Conservation (phyloP, 345 rosid species). For the Pistacia atlantica region DNA sequence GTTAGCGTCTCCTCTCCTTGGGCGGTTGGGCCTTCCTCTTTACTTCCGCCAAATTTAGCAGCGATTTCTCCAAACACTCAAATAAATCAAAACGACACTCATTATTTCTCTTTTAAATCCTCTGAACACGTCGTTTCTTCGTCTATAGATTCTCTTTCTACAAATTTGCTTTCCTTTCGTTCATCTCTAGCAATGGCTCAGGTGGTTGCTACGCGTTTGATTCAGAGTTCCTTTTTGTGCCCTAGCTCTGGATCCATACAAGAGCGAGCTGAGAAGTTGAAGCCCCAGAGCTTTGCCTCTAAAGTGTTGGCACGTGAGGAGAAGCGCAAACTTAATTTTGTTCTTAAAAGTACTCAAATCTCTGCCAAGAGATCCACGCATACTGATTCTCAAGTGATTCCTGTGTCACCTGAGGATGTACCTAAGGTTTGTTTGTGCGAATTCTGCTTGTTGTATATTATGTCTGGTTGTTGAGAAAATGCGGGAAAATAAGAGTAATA, state of each 20-base stretch:
- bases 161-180: conserved; percentile 12
- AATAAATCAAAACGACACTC: neutral
- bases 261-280: conserved; percentile 49
- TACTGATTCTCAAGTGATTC: conserved; percentile 61
- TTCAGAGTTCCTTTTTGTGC: conserved; percentile 46
- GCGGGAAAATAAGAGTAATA: neutral
- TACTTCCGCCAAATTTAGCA: conserved; percentile 51
- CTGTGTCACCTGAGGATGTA: conserved; percentile 70
- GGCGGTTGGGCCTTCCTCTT: conserved; percentile 3
- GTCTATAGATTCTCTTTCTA: neutral
- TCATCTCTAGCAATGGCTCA: conserved; percentile 58
- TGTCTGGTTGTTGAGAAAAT: conserved; percentile 14
- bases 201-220: conserved; percentile 72
- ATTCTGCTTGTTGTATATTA: neutral
- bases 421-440: conserved; percentile 51
- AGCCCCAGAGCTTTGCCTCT: conserved; percentile 52
- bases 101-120: conserved; percentile 10
- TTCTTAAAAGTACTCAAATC: conserved; percentile 36
- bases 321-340: conserved; percentile 29
- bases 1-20: neutral
- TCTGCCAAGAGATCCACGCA: conserved; percentile 53
- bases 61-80: conserved; percentile 51
- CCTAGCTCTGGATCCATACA: conserved; percentile 52
- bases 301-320: conserved; percentile 38
- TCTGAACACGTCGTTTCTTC: neutral